Evolutionary conservation across 2,329 filamentous ascomycete genomes (phyloP).

Genomic region (Colletotrichum cuscutae): DNA sequence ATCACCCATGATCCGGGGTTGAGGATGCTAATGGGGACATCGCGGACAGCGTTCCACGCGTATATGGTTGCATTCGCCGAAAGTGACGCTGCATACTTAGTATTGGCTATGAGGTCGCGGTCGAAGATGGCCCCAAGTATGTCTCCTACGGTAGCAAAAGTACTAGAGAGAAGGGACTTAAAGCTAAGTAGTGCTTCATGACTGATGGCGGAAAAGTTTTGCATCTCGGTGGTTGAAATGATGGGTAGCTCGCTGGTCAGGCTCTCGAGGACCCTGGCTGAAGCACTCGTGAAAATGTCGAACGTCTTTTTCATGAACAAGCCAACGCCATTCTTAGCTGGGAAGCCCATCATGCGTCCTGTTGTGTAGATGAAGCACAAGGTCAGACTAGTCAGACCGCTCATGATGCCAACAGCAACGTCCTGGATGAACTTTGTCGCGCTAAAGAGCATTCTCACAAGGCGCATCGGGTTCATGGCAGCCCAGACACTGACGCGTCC

Average conservation of each 20-base stretch:
- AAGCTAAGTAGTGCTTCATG: conserved; percentile 74
- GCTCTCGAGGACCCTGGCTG: conserved; percentile 59
- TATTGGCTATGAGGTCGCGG: conserved; percentile 52
- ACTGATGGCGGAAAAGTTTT: conserved; percentile 80
- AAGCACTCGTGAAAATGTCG: conserved; percentile 53
- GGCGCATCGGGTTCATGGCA: conserved; percentile 81
- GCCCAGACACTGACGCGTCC: conserved; percentile 86
- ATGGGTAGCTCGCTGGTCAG: conserved; percentile 62
- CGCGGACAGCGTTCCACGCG: conserved; percentile 41
- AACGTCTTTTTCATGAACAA: conserved; percentile 46
- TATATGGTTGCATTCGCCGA: conserved; percentile 36
- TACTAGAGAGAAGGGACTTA: conserved; percentile 60
- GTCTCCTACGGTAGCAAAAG: conserved; percentile 51
- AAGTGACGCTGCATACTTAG: conserved; percentile 35
- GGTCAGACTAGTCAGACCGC: conserved; percentile 21
- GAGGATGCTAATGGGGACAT: conserved; percentile 48
- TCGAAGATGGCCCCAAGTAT: conserved; percentile 55
- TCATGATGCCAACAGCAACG: conserved; percentile 71
- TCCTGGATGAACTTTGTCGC: conserved; percentile 86
- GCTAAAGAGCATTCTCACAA: conserved; percentile 77
- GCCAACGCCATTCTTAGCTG: conserved; percentile 24
- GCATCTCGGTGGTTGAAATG: conserved; percentile 70
- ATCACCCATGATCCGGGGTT: conserved; percentile 69
- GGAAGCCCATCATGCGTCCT: conserved; percentile 34
- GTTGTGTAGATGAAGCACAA: conserved; percentile 29